phyloP scores from a whole-genome alignment of 257 asterid species.

The Primulina tabacum region DNA sequence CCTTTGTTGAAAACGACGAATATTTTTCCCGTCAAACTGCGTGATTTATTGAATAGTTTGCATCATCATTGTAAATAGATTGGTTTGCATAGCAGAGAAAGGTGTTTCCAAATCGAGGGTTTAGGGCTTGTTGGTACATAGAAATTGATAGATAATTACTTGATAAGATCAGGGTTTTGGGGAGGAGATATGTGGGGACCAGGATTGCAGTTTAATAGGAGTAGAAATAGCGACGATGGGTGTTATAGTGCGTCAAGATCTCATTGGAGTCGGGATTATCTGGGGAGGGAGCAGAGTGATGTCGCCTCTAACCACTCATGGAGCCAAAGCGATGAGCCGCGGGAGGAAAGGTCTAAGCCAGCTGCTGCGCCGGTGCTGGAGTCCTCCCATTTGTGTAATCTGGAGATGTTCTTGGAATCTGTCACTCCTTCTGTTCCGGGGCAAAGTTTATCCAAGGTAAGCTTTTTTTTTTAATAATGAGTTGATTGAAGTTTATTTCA shows the following conservation, averaged over 20 bases:
- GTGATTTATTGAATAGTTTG: not conserved
- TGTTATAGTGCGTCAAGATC: constrained; percentile 77
- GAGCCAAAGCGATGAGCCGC: constrained; percentile 43
- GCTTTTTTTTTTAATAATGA: not conserved
- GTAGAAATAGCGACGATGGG: constrained; percentile 79
- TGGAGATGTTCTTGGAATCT: constrained; percentile 69
- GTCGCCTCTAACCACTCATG: constrained; percentile 32
- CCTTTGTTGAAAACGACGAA: constrained; percentile 2
- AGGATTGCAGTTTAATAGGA: constrained; percentile 81
- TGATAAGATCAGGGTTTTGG: constrained; percentile 33
- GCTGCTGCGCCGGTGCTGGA: constrained; percentile 27
- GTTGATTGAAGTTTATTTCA: constrained; percentile 20
- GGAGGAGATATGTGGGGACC: constrained; percentile 66
- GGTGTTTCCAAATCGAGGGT: constrained; percentile 14
- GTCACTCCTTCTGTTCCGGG: constrained; percentile 75
- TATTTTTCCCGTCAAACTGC: not conserved
- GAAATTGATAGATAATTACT: constrained; percentile 8
- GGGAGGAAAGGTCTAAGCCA: constrained; percentile 34
- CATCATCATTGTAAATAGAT: not conserved
- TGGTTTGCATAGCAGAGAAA: not conserved
- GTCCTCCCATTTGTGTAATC: constrained; percentile 53
- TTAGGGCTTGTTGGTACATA: constrained; percentile 23
- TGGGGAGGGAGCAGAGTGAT: constrained; percentile 75
- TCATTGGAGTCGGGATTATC: constrained; percentile 57
- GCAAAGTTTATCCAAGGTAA: constrained; percentile 76